Base-by-base conservation (phyloP, 2,329 filamentous ascomycete genomes). In the Graphiopsis chlorocephala region DNA sequence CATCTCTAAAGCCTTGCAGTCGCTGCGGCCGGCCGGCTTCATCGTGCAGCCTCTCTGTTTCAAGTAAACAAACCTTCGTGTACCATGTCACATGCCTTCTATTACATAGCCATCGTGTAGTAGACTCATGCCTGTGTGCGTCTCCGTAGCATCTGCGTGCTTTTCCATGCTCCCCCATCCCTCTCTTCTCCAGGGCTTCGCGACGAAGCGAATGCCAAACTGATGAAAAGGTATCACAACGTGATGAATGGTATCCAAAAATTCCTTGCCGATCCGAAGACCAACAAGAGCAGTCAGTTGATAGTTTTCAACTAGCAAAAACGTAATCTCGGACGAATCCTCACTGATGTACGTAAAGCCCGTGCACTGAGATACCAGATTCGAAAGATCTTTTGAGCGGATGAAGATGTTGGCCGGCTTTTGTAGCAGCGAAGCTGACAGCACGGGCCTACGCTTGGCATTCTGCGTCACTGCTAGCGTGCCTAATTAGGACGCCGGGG, bases 281-380 rank as follows among this genome's bases (percentile, higher is more conserved):
- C 88, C 86, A 85, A 84, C 80, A 84, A 83, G 83, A 93, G 90
- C 84, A 84, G 89, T 91, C 89, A 90, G 72, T 73, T 86, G 84
- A 83, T 90, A 91, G 89, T 90, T 91, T 90, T 90, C 89, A 91
- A 91, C 88, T 90, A 92, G 90, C 90, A 92, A 91, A 90, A 91
- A 91, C 85, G 85, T 86, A 85, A 86, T 87, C 88, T 92, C 90
- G 87, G 90, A 92, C 88, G 85, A 88, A 88, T 91, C 90, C 87
- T 92, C 90, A 92, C 88, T 89, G 88, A 86, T 86, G 88, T 86
- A 86, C 88, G 85, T 91, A 90, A 89, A 86, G 88, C 90, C 88
- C 87, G 81, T 88, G 88, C 88, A 89, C 86, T 83, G 77, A 82
- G 84, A 87, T 86, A 79, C 62, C 11, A 15, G 17, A 47, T 35